These are phyloP conservation scores for Coemansia sp. DNA, from an alignment of 192 early-diverging fungal genomes.

Conservation along the genomic window DNA sequence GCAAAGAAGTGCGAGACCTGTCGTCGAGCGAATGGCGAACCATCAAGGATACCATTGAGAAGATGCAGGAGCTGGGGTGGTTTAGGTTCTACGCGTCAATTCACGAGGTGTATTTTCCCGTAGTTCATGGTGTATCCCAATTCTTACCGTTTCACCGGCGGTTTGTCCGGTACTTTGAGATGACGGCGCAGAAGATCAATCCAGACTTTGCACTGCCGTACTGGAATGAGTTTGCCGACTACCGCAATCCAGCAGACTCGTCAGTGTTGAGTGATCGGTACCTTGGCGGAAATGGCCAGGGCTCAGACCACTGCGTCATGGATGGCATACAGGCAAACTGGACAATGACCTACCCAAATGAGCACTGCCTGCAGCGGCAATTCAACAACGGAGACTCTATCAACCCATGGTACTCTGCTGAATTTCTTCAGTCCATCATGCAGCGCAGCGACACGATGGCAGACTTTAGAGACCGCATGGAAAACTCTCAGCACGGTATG, in stretches of 20 bases:
- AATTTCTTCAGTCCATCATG: conserved; percentile 31
- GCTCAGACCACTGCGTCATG: conserved; percentile 15
- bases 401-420: conserved; percentile 32
- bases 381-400: conserved; percentile 26
- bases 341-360: conserved; percentile 16
- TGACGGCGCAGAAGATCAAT: conserved; percentile 24
- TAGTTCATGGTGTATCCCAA: conserved; percentile 39
- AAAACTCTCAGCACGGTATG: conserved; percentile 39
- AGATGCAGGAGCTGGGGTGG: conserved; percentile 26
- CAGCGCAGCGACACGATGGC: conserved; percentile 18
- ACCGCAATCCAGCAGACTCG: conserved; percentile 25
- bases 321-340: conserved; percentile 33
- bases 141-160: conserved; percentile 54
- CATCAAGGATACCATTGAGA: conserved; percentile 13
- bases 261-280: conserved; percentile 11
- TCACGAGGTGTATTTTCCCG: conserved; percentile 24
- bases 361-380: conserved; percentile 29
- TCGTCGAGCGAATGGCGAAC: conserved; percentile 32
- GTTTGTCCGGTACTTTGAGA: conserved; percentile 50
- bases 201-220: conserved; percentile 37
- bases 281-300: conserved; percentile 39
- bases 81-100: conserved; percentile 26
- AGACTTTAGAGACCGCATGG: conserved; percentile 42
- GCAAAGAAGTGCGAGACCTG: conserved; percentile 12
- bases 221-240: conserved; percentile 41